Percentiles rank a stretch among this genome's conserved stretches.
These are phyloP conservation scores for Forsythia suspensa DNA, from an alignment of 257 asterid genomes.

Conservation along the genomic window DNA sequence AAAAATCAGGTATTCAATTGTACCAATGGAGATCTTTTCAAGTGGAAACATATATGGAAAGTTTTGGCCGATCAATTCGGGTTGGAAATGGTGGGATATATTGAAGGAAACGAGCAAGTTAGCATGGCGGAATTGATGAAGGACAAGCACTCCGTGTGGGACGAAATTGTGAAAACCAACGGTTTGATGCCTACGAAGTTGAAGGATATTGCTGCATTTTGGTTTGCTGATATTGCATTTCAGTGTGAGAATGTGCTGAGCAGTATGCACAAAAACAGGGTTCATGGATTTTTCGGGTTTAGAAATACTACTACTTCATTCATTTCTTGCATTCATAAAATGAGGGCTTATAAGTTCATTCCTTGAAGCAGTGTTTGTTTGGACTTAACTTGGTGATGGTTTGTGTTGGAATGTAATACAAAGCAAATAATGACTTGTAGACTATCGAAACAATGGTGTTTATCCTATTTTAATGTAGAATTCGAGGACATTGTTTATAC, in stretches of 20 bases:
- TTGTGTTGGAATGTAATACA: not conserved
- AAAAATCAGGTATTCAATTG: constrained; percentile 66
- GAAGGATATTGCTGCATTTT: constrained; percentile 66
- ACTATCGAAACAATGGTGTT: not conserved
- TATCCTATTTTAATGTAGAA: not conserved
- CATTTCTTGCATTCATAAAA: constrained; percentile 55
- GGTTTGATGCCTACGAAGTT: constrained; percentile 45
- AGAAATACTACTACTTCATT: constrained; percentile 64
- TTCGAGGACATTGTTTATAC: not conserved
- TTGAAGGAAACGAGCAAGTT: constrained; percentile 45
- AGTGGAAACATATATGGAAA: constrained; percentile 78
- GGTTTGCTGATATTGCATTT: constrained; percentile 60
- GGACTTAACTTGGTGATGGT: not conserved
- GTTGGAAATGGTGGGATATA: constrained; percentile 40
- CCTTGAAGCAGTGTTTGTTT: constrained; percentile 27
- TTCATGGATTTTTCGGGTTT: constrained; percentile 74
- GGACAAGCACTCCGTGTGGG: constrained; percentile 69
- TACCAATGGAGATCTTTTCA: constrained; percentile 77
- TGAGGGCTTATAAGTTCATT: constrained; percentile 56
- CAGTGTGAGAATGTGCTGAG: constrained; percentile 37
- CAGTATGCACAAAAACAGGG: constrained; percentile 81
- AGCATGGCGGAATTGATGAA: constrained; percentile 66
- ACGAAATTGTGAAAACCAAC: constrained; percentile 61
- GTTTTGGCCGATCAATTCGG: constrained; percentile 63
- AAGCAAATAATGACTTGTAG: not conserved